phyloP scores from a whole-genome alignment of 2,329 filamentous ascomycete species.

The Beauveria varroae region DNA sequence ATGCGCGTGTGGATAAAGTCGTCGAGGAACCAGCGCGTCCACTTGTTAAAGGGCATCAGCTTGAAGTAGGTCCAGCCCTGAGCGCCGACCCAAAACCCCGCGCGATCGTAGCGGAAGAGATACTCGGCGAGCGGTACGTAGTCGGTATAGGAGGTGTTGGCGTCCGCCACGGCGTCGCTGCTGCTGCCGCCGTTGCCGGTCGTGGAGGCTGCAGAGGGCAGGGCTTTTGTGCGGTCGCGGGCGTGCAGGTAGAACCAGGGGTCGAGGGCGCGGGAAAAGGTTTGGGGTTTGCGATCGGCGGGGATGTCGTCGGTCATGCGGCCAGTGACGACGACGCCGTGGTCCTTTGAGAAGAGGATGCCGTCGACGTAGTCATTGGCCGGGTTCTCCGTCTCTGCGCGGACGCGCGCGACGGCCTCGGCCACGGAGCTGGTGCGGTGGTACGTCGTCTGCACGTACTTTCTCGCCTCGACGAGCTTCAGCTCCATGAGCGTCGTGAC shows the following conservation, averaged over 20 bases:
- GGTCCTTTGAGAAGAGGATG: constrained; percentile 54
- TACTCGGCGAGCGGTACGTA: constrained; percentile 64
- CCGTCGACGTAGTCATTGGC: constrained; percentile 66
- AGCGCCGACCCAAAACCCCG: constrained; percentile 65
- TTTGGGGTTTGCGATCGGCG: constrained; percentile 36
- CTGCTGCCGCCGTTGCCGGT: background rate
- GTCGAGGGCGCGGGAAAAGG: constrained; percentile 51
- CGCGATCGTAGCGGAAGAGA: constrained; percentile 69
- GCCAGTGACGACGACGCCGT: constrained; percentile 61
- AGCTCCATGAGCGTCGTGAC: constrained; percentile 61
- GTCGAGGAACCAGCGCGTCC: constrained; percentile 62
- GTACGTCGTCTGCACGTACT: constrained; percentile 57
- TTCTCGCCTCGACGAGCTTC: constrained; percentile 50
- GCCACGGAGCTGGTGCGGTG: constrained; percentile 41
- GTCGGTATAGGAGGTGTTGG: constrained; percentile 31
- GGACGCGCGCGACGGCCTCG: constrained; percentile 41
- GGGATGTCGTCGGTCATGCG: constrained; percentile 48
- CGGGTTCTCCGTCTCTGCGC: constrained; percentile 34
- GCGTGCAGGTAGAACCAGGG: constrained; percentile 75
- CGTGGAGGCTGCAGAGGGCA: constrained; percentile 15
- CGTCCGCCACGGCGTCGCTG: background rate
- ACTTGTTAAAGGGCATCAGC: constrained; percentile 55
- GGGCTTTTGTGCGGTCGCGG: constrained; percentile 33
- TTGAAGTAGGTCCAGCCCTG: constrained; percentile 61
- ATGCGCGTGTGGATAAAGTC: constrained; percentile 68